Conservation (phyloP, 495 filamentous ascomycete species). For the Penicillium odoratum region DNA sequence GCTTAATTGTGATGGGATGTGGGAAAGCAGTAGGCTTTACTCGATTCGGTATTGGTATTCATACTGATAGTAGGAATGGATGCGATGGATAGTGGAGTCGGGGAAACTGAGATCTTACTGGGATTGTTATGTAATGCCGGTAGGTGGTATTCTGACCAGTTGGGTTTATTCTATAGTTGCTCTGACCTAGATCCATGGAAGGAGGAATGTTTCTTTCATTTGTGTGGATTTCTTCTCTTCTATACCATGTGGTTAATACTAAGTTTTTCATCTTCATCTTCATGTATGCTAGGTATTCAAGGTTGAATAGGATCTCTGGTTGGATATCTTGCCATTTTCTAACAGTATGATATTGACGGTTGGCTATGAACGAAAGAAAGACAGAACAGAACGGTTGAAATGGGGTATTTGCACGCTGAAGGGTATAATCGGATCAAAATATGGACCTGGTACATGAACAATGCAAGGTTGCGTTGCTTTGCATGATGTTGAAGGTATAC, state of each 20-base stretch:
- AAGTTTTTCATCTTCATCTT: not conserved
- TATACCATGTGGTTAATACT: not conserved
- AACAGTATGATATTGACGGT: not conserved
- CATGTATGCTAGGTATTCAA: not conserved
- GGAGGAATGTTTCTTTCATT: not conserved
- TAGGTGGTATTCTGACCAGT: not conserved
- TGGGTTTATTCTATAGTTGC: not conserved
- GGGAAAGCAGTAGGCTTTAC: not conserved
- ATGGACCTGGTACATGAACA: not conserved
- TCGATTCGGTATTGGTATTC: not conserved
- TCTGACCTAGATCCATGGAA: not conserved
- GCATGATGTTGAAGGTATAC: not conserved
- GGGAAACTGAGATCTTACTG: no score
- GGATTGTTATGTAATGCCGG: no score
- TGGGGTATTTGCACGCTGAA: conserved; percentile 4
- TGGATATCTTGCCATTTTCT: not conserved
- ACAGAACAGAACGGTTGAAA: not conserved
- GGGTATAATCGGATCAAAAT: not conserved
- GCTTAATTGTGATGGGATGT: not conserved
- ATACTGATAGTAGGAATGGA: not conserved
- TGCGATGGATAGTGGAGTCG: no score
- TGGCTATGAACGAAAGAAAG: not conserved
- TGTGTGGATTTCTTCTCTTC: not conserved
- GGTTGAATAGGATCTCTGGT: not conserved
- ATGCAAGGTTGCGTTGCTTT: not conserved